Conservation (phyloP, 2,329 filamentous ascomycete species). For the Aphanocladium album region DNA sequence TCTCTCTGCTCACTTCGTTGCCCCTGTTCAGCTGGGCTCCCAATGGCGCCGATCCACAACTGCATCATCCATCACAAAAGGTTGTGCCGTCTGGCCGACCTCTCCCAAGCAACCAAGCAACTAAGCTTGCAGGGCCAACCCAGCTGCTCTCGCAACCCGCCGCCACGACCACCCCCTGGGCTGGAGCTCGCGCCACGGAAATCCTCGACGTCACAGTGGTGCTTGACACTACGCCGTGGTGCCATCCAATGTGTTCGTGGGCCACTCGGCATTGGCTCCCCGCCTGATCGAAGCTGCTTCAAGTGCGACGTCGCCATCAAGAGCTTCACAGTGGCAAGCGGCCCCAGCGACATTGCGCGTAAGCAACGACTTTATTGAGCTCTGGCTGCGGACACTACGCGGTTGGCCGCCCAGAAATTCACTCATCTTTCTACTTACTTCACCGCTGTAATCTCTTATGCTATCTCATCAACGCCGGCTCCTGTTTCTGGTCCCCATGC, state of each 20-base stretch:
- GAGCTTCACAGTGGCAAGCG: not conserved
- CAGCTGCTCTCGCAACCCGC: not conserved
- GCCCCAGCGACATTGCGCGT: not conserved
- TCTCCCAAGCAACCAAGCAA: not conserved
- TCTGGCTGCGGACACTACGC: not conserved
- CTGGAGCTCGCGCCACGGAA: not conserved
- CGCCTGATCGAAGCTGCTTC: not conserved
- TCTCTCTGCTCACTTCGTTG: not conserved
- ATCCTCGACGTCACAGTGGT: slow-evolving; percentile 6
- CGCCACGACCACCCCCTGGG: not conserved
- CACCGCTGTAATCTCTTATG: not conserved
- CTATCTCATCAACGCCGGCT: not conserved
- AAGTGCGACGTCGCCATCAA: not conserved
- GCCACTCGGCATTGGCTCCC: not conserved
- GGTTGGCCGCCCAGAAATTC: not conserved
- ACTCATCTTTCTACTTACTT: not conserved
- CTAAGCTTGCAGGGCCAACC: not conserved
- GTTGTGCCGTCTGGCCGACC: not conserved
- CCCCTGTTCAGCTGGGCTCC: slow-evolving; percentile 10
- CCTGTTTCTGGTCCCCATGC: not conserved
- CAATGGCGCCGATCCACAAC: slow-evolving; percentile 3
- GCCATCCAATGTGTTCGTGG: not conserved
- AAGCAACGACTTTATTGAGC: not conserved
- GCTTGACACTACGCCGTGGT: not conserved
- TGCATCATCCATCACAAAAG: not conserved